Base-by-base conservation (phyloP, 176 grass and related monocot species). In the Rhynchospora breviuscula region DNA sequence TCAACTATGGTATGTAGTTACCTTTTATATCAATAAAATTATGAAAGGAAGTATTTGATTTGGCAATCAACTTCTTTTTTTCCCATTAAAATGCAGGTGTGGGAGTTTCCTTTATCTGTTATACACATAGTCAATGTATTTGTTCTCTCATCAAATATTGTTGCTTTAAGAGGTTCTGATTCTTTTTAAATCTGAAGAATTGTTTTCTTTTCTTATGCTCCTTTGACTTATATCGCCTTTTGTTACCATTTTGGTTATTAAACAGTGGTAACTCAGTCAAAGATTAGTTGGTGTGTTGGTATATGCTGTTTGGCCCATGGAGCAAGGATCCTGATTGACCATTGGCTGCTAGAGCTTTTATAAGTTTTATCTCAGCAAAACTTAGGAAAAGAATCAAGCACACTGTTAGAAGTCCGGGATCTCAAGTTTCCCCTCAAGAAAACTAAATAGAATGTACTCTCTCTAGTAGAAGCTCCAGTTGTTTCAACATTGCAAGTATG, bases 141-240 rank as follows among this genome's bases (percentile, higher is more conserved):
- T 89, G 89, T 95, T 84, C 89, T 95, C 52, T 91, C 91, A 79
- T 98, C 95, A 87, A 98, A 98, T 88, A 81, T 83, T 66, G 89
- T 98, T 33, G 90, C 92, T 72, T 82, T 95, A 67, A 91, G 79
- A 95, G 95, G 95, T 98, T 84, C 83, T 75, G 85, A 35, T 49
- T 31, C 19, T 17, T 45, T 87, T 81, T 53, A 40, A 74, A 19
- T 58, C 15, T 80, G 57, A 86, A 23, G 51, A 51, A 22, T 87
- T 84, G 25, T 81, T 31, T 48, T 66, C 11, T 23, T 74, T 11
- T 8, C 79, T 65, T 76, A 13, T 85, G 84, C 64, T 73, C 10
- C 1, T 51, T 88, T 57, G 68, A 44, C 69, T 63, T 71, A 43
- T 81, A 79, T 53, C 14, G 59, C 33, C 15, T 87, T 12, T 61